phyloP scores from a whole-genome alignment of 73 alveolate species.

The Halteria grandinella region DNA sequence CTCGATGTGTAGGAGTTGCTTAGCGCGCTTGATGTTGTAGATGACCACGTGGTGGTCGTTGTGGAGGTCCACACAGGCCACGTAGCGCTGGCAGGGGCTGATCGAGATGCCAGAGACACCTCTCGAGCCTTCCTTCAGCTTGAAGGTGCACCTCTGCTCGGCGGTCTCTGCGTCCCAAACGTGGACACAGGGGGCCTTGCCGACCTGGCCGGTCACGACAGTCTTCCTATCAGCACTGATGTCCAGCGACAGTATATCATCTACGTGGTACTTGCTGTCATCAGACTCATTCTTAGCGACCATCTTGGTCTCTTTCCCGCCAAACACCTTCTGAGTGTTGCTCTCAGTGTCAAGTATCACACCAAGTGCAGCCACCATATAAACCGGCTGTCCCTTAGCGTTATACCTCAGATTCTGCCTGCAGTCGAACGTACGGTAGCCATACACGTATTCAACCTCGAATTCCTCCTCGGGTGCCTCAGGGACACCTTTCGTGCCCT shows the following conservation, averaged over 20 bases:
- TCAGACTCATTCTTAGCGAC: slow-evolving; percentile 50
- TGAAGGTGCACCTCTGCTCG: slow-evolving; percentile 72
- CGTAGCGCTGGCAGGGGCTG: slow-evolving; percentile 70
- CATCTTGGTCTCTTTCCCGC: slow-evolving; percentile 73
- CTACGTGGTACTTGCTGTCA: slow-evolving; percentile 83
- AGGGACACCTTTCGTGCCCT: too few species aligned
- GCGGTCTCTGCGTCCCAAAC: slow-evolving; percentile 91
- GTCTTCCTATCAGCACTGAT: slow-evolving; percentile 80
- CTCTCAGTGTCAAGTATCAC: slow-evolving; percentile 79
- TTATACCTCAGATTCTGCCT: slow-evolving; percentile 84
- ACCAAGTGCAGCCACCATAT: slow-evolving; percentile 96
- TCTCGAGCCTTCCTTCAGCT: slow-evolving; percentile 81
- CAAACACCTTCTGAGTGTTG: slow-evolving; percentile 79
- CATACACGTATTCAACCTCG: slow-evolving; percentile 91
- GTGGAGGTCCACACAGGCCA: slow-evolving; percentile 87
- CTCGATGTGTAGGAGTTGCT: slow-evolving; percentile 27
- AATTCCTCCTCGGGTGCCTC: slow-evolving; percentile 84
- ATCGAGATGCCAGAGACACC: slow-evolving; percentile 89
- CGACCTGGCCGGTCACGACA: slow-evolving; percentile 96
- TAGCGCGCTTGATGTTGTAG: slow-evolving; percentile 80
- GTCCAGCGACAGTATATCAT: slow-evolving; percentile 92
- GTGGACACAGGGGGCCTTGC: slow-evolving; percentile 85
- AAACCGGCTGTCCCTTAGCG: slow-evolving; percentile 81
- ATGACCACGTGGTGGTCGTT: slow-evolving; percentile 92
- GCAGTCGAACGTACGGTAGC: slow-evolving; percentile 92